Conservation (phyloP, 306 rosid species). For the Abrus pulchellus region DNA sequence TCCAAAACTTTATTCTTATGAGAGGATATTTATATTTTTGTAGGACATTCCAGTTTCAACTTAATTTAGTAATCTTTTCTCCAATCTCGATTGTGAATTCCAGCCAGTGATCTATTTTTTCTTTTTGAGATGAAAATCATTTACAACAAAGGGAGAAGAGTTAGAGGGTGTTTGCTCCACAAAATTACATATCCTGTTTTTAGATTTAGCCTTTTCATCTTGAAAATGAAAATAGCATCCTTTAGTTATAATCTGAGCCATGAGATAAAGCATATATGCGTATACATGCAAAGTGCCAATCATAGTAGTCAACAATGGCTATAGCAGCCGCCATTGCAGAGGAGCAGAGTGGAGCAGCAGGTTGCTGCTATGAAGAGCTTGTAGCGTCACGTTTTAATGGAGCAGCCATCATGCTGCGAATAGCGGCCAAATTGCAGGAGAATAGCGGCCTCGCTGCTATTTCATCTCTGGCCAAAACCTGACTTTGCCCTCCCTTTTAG, state of each 20-base stretch:
- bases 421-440: no score
- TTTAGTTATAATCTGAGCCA: background rate
- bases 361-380: no score
- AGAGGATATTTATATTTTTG: background rate
- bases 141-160: background rate
- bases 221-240: background rate
- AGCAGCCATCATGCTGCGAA: no score
- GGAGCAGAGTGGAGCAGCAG: no score
- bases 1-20: slow-evolving; percentile 2
- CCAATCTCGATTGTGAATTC: background rate
- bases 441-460: no score
- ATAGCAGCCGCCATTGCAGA: no score
- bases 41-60: background rate
- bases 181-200: background rate
- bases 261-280: background rate
- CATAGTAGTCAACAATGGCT: background rate
- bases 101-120: slow-evolving; percentile 1
- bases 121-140: slow-evolving; percentile 12
- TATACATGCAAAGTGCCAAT: background rate
- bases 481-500: no score
- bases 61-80: background rate
- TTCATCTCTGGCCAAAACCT: no score
- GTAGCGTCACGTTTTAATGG: no score
- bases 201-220: background rate
- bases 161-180: background rate